Evolutionary conservation across 2,329 filamentous ascomycete genomes (phyloP).

Genomic region (Claviceps quebecensis): DNA sequence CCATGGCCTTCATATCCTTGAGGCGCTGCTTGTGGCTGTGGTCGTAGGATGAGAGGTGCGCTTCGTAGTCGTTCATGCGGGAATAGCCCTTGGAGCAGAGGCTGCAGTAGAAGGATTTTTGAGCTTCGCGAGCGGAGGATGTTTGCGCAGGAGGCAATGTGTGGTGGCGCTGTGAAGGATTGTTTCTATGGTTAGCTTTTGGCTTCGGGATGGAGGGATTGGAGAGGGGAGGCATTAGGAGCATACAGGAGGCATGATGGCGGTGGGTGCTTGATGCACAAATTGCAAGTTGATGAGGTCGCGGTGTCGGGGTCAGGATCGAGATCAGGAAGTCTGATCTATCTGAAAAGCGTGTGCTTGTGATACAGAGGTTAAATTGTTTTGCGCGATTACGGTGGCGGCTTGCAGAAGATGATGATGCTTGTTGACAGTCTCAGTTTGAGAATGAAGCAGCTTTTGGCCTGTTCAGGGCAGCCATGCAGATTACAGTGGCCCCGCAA

Average conservation of each 20-base stretch:
- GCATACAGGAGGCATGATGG: constrained; percentile 42
- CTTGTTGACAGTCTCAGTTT: not conserved
- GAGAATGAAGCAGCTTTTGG: too few relatives aligned
- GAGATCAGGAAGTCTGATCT: not conserved
- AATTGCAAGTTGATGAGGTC: too few relatives aligned
- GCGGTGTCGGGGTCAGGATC: not conserved
- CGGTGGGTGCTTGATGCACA: not conserved
- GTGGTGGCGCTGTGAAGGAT: constrained; percentile 32
- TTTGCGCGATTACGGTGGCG: not conserved
- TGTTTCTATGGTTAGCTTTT: constrained; percentile 23
- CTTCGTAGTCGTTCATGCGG: constrained; percentile 91
- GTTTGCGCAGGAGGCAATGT: constrained; percentile 46
- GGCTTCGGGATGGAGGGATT: constrained; percentile 18
- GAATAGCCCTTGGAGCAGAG: constrained; percentile 90
- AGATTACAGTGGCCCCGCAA: too few relatives aligned
- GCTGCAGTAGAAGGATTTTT: constrained; percentile 70
- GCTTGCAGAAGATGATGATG: not conserved
- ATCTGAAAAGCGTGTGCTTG: not conserved
- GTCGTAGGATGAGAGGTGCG: constrained; percentile 87
- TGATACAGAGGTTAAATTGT: not conserved
- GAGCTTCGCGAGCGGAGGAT: constrained; percentile 56
- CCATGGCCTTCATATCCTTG: constrained; percentile 77
- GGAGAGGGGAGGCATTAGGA: not conserved
- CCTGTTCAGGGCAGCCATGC: too few relatives aligned
- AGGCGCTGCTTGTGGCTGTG: constrained; percentile 87